Evolutionary conservation across 805 yeast genomes (phyloP), one percentile per base, ranked within the genome.

Genomic region (Candida sithepensis): DNA sequence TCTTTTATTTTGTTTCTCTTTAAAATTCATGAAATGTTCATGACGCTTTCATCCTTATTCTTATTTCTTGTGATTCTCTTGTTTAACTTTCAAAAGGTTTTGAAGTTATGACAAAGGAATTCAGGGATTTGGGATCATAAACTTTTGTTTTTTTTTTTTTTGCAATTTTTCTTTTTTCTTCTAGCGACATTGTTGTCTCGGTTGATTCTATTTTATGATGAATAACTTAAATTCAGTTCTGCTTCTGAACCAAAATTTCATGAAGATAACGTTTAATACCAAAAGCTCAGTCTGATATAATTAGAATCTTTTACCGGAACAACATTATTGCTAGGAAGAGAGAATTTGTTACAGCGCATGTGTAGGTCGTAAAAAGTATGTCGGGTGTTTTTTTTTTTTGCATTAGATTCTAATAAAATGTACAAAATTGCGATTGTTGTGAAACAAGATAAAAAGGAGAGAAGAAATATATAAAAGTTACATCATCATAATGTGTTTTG

Each of bases 211-310:
- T 37, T 58, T 70, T 58, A 72, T 82, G 90, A 84, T 84, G 90
- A 84, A 68, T 78, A 69, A 70, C 68, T 59, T 63, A 61, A 59
- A 66, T 77, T 86, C 96, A 88, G 96, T 88, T 88, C 96, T 88
- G 96, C 96, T 88, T 88, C 96, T 88, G 96, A 88, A 76, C 78
- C 79, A 74, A 68, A 68, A 66, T 56, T 51, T 56, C 66, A 72
- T 81, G 95, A 86, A 86, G 94, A 87, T 77, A 85, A 77, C 78
- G 72, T 64, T 63, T 72, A 77, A 79, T 34, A 34, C 38, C 87
- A 87, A 81, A 81, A 77, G 76, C 79, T 75, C 72, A 69, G 65
- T 72, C 77, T 73, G 75, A 73, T 54, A 10, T 22, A 44, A 43
- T 30, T 30, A 30, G 34, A 30, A 30, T 30, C 34, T 12, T 30